Evolutionary conservation across 2,329 filamentous ascomycete species (phyloP).

Genomic region (Phaeosphaeriaceae sp.): DNA sequence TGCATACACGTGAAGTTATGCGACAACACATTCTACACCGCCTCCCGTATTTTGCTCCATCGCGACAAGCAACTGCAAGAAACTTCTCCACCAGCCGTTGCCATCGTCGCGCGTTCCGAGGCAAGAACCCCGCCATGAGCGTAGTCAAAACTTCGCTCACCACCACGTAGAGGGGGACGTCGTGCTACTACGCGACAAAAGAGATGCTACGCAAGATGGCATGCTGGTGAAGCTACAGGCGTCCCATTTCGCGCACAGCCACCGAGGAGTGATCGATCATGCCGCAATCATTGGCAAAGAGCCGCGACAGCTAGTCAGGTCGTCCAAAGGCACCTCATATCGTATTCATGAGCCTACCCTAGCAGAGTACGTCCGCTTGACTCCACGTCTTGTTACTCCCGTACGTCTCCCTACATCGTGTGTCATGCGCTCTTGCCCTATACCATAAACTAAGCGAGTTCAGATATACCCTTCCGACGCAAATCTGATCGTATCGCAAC

Average conservation of each 20-base stretch:
- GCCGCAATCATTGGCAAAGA: constrained; percentile 69
- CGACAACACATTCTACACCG: constrained; percentile 10
- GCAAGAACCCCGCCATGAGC: constrained; percentile 21
- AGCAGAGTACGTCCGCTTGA: constrained; percentile 74
- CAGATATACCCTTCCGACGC: constrained; percentile 79
- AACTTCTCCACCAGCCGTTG: constrained; percentile 27
- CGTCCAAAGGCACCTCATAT: constrained; percentile 60
- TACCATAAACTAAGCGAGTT: background rate
- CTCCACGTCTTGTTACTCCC: constrained; percentile 76
- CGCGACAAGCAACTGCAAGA: constrained; percentile 6
- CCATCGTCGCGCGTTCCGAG: constrained; percentile 36
- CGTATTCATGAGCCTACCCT: constrained; percentile 71
- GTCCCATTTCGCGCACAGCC: constrained; percentile 44
- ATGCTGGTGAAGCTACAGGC: constrained; percentile 50
- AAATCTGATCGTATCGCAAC: constrained; percentile 74
- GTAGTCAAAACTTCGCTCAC: constrained; percentile 14
- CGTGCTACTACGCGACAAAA: constrained; percentile 52
- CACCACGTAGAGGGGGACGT: constrained; percentile 44
- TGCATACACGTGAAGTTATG: constrained; percentile 26
- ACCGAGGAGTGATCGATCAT: constrained; percentile 59
- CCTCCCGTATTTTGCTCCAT: background rate
- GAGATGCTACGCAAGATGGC: constrained; percentile 44
- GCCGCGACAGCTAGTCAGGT: constrained; percentile 65
- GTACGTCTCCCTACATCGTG: constrained; percentile 52
- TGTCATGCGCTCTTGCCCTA: background rate